Base-by-base conservation (phyloP, 2,329 filamentous ascomycete species). In the Apiospora aurea region DNA sequence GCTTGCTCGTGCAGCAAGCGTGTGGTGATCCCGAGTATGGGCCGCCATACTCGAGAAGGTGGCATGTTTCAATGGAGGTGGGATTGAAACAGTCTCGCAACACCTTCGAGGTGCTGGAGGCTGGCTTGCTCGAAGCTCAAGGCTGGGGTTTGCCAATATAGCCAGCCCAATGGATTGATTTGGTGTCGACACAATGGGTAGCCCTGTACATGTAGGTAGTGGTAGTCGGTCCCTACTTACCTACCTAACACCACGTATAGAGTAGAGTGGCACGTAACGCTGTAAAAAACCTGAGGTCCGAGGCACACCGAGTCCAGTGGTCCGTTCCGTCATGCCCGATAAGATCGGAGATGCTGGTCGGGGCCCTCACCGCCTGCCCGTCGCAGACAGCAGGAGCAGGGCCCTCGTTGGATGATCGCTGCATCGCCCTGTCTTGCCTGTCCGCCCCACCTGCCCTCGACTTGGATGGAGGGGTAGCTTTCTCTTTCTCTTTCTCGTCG, bases 21-120 rank as follows among this genome's bases (percentile, higher is more conserved):
- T 41, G 72, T 71, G 70, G 57, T 69, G 47, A 69, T 70, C 29
- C 72, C 70, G 41, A 73, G 67, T 49, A 73, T 47, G 57, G 70
- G 72, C 46, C 67, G 70, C 53, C 69, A 47, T 70, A 70, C 61
- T 51, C 70, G 67, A 64, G 70, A 47, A 61, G 67, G 70, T n/a
- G 72, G n/a, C 72, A 73, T 73, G 29, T 44, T 51, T 29, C 53
- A 44, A 53, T 53, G 8, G 51, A 34, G 21, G 57, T 3, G 7
- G 7, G 38, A 38, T 38, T 11, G 47, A 34, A 21, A 43, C n/a
- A 38, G 24, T 49, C 29, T 61, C 53, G 10, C 53, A 61, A 61
- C 16, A 34, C 53, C 53, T 61, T 18, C 53, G 38, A 38, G 53
- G 29, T 41, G 18, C 57, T 64, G 34, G 53, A 61, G 53, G 53